A percentile compares a stretch with the other conserved stretches of the same genome.
Conservation (phyloP, 305 asterid species). For the Fraxinus velutina region DNA sequence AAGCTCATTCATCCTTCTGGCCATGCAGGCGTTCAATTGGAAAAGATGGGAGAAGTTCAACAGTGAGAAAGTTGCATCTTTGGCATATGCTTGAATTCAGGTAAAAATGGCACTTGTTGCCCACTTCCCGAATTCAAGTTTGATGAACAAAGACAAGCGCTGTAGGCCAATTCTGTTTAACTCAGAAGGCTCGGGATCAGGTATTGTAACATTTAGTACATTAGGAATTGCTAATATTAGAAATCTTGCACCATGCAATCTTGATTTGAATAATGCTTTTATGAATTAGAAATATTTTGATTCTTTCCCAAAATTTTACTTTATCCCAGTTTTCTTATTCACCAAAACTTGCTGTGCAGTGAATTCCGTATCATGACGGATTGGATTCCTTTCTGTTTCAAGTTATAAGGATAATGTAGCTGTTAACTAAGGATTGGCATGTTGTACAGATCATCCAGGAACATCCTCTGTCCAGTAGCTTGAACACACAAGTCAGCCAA, state of each 20-base stretch:
- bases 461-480: slow-evolving; percentile 26
- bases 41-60: neutral
- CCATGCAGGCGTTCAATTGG: neutral
- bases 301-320: neutral
- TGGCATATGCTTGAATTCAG: neutral
- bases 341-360: neutral
- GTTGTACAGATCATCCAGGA: slow-evolving; percentile 14
- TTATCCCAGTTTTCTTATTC: neutral
- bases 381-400: neutral
- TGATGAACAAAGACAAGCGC: neutral
- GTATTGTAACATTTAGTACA: neutral
- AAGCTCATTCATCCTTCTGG: neutral
- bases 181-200: neutral
- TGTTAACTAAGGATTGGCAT: neutral
- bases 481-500: slow-evolving; percentile 27
- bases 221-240: neutral
- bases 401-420: neutral
- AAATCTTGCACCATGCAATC: neutral
- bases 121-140: neutral
- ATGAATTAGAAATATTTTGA: neutral
- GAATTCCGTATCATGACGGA: neutral
- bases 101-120: neutral
- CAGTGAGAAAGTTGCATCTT: neutral
- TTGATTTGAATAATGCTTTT: neutral
- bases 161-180: neutral